Base-by-base conservation (phyloP, 768 basidiomycete species). In the Naganishia friedmannii region DNA sequence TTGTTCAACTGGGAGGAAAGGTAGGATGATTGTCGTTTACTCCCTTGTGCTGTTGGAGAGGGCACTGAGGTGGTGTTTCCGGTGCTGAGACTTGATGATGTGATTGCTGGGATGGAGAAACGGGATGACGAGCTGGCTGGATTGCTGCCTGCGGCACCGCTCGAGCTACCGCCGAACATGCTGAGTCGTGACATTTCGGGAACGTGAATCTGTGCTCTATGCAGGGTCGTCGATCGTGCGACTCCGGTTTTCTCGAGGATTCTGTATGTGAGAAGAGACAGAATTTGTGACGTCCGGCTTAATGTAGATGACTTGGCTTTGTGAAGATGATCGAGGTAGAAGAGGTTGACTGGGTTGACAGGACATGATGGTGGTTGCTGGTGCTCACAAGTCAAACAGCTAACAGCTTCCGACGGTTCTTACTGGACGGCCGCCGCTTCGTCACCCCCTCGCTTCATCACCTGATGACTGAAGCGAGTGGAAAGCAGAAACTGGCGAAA, bases 11-110 rank as follows among this genome's bases (percentile, higher is more conserved):
- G 71, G 23, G 73, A 60, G 9, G 67, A 39, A 26, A 72, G 66
- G 46, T 77, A 75, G 15, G 71, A 65, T 12, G 75, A 73, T 32
- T 74, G 29, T 3, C 75, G 69, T 53, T 69, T 60, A n/a, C 31
- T 60, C 8, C 23, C 21, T 63, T 34, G 60, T 13, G 32, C 42
- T 10, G 42, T 63, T 3, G 60, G n/a, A 21, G 60, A 51, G n/a
- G 48, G 3, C 23, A 13, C 23, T 7, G 48, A 42, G 13, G 60
- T 7, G 23, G 19, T 15, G 6, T 23, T 63, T 26, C 23, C 60
- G 10, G 60, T 23, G 21, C 34, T 26, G 12, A 42, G 46, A 13
- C 37, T 26, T 6, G 60, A 45, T 10, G 57, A 58, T 12, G 60
- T 15, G 39, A 45, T 63, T 26, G 60, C 60, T 42, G 60, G 60